A percentile compares a stretch with the other conserved stretches of the same genome.
Evolutionary conservation across 1,284 basidiomycete genomes (phyloP).

Genomic region (Pseudozyma tsukubaensis): DNA sequence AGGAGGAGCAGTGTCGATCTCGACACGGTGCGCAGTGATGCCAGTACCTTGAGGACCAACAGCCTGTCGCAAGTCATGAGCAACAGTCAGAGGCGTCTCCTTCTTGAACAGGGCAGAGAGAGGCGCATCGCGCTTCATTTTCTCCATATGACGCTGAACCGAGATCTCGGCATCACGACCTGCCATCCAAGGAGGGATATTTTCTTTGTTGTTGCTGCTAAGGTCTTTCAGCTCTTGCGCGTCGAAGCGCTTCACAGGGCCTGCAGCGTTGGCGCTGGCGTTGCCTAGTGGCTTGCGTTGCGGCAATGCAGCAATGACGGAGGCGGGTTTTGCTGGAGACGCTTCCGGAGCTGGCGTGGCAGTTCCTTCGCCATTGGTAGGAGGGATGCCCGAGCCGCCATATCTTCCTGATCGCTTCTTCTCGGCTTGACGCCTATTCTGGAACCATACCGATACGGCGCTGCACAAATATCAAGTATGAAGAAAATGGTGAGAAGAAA

Average conservation of each 20-base stretch:
- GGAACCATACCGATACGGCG: conserved; percentile 66
- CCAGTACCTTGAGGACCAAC: conserved; percentile 39
- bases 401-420: conserved; percentile 65
- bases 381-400: conserved; percentile 40
- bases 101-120: conserved; percentile 11
- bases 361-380: background rate
- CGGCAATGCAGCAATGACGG: background rate
- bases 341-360: conserved; percentile 11
- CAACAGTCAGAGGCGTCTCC: conserved; percentile 7
- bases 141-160: conserved; percentile 17
- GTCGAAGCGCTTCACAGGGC: conserved; percentile 15
- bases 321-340: background rate
- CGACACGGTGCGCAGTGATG: conserved; percentile 21
- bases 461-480: conserved; percentile 9
- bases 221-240: conserved; percentile 26
- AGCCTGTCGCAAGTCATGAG: conserved; percentile 32
- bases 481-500: conserved; percentile 9
- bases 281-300: conserved; percentile 41
- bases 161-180: conserved; percentile 1
- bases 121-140: conserved; percentile 31
- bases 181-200: conserved; percentile 47
- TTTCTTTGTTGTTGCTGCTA: conserved; percentile 50
- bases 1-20: conserved; percentile 8
- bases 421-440: conserved; percentile 66
- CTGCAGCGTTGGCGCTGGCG: conserved; percentile 17